Evolutionary conservation across 1,139 yeast genomes (phyloP).

Genomic region (Hanseniaspora gamundiae): DNA sequence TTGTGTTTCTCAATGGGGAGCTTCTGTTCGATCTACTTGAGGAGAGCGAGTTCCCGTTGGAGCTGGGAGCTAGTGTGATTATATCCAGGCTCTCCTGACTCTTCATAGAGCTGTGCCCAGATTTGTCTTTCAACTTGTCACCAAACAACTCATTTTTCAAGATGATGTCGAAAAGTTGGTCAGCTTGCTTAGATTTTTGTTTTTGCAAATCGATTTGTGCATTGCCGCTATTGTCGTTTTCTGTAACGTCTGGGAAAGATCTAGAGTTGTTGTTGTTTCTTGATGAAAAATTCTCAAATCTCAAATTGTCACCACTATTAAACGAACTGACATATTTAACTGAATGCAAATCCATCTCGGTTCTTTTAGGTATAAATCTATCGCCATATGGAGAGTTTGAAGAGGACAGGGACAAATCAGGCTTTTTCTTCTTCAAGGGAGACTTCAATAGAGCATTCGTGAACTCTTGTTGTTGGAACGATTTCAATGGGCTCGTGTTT

Average conservation of each 20-base stretch:
- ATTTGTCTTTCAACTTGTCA: conserved; percentile 38
- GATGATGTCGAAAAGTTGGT: conserved; percentile 74
- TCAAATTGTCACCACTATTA: conserved; percentile 4
- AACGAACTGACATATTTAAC: conserved; percentile 49
- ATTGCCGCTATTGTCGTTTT: conserved; percentile 13
- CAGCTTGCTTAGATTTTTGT: conserved; percentile 70
- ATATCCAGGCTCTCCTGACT: not conserved
- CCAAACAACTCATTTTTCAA: conserved; percentile 88
- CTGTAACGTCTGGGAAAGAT: conserved; percentile 6
- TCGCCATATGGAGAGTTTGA: conserved; percentile 43
- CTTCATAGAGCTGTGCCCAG: conserved; percentile 1
- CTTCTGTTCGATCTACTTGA: no score
- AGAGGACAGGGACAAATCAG: conserved; percentile 14
- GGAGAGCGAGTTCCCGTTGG: not conserved
- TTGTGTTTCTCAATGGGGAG: not conserved
- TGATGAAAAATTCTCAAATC: conserved; percentile 2
- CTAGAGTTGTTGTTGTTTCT: conserved; percentile 30
- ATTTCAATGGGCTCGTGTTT: conserved; percentile 15
- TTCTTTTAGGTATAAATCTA: conserved; percentile 74
- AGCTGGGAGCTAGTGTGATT: not conserved
- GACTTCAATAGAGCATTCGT: not conserved
- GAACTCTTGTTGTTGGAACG: conserved; percentile 9
- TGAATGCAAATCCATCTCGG: conserved; percentile 79
- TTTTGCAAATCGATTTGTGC: conserved; percentile 53
- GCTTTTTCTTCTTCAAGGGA: not conserved